Percentiles rank a stretch among this genome's conserved stretches.
Conservation (phyloP, 106 monocot species). For the Dendrobium catenatum region DNA sequence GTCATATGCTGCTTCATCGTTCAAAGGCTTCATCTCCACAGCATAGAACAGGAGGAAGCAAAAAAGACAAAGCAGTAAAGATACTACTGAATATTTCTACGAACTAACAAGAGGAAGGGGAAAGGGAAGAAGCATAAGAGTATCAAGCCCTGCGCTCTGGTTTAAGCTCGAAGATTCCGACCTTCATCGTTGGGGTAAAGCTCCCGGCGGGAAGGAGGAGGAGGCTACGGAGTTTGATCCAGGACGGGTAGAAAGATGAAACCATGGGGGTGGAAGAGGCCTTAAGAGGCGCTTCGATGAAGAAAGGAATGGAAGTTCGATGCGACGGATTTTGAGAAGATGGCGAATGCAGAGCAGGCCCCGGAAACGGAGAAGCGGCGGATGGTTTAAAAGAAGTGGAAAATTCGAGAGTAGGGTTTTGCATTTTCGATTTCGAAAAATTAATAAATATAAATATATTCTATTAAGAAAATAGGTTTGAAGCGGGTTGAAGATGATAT, state of each 20-base stretch:
- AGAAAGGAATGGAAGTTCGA: background rate
- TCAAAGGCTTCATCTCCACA: slow-evolving; percentile 6
- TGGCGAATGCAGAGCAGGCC: no score
- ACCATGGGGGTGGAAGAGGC: background rate
- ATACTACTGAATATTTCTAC: background rate
- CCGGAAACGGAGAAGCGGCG: slow-evolving; percentile 1
- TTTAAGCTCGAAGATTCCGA: background rate
- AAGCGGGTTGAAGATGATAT: background rate
- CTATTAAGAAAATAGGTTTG: background rate
- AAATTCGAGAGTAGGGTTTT: slow-evolving; percentile 10
- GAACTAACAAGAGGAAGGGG: background rate
- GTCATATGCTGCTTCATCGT: slow-evolving; percentile 17
- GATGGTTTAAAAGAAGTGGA: slow-evolving; percentile 1
- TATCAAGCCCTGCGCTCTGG: background rate
- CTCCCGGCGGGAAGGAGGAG: background rate
- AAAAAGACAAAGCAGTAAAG: background rate
- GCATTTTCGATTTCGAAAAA: background rate
- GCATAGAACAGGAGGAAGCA: background rate
- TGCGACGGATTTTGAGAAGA: background rate
- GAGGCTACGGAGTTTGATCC: background rate
- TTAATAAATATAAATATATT: background rate
- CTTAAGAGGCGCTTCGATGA: background rate
- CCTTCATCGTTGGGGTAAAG: background rate
- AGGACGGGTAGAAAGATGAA: background rate
- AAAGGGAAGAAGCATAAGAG: background rate